A percentile compares a stretch with the other conserved stretches of the same genome.
phyloP scores from a whole-genome alignment of 345 rosid genomes.

The Eucalyptus cloeziana region DNA sequence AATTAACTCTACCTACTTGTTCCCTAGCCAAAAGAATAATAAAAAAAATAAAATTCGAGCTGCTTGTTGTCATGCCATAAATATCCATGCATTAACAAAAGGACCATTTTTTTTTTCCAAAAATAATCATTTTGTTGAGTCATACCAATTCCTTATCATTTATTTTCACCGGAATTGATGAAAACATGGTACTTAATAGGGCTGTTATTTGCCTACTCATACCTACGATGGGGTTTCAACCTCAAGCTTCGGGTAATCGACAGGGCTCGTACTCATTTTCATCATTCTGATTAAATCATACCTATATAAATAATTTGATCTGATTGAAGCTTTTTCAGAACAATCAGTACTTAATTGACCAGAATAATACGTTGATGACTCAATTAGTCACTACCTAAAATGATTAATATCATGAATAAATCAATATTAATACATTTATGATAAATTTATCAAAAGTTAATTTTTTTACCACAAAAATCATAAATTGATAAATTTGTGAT shows the following conservation, averaged over 20 bases:
- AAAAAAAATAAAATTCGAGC: too few relatives aligned
- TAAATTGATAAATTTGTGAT: fast-evolving
- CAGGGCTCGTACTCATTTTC: neutral
- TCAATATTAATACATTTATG: too few relatives aligned
- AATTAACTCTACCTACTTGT: neutral
- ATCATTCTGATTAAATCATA: neutral
- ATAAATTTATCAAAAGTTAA: fast-evolving
- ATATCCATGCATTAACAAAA: neutral
- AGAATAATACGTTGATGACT: neutral
- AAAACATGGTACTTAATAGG: neutral
- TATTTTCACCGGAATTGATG: neutral
- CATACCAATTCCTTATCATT: neutral
- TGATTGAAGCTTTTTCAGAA: neutral
- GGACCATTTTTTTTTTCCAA: neutral
- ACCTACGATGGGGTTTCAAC: neutral
- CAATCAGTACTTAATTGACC: neutral
- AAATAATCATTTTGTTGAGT: neutral
- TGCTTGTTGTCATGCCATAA: neutral
- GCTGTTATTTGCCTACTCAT: neutral
- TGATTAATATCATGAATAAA: too few relatives aligned
- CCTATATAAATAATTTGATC: neutral
- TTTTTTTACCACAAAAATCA: too few relatives aligned
- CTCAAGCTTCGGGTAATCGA: neutral
- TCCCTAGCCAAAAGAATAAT: too few relatives aligned
- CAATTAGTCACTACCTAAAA: neutral